Percentiles rank a stretch among this genome's conserved stretches.
Conservation (phyloP, 2,329 filamentous ascomycete genomes). For the Arthroderma sp. region DNA sequence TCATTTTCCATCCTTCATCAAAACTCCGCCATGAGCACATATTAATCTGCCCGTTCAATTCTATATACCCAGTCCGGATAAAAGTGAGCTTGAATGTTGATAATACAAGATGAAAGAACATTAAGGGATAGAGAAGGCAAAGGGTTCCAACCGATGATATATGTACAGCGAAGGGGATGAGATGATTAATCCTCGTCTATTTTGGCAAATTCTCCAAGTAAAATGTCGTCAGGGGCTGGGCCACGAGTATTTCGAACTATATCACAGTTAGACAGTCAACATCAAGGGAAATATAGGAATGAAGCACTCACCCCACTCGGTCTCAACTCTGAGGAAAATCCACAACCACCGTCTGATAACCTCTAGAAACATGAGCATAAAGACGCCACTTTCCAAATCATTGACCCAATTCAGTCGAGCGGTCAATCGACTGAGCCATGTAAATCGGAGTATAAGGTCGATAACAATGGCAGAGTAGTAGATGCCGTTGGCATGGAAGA, state of each 20-base stretch:
- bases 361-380: constrained; percentile 75
- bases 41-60: too few relatives aligned
- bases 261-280: constrained; percentile 5
- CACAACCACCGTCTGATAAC: constrained; percentile 85
- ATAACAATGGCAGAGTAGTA: constrained; percentile 74
- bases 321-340: constrained; percentile 93
- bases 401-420: constrained; percentile 71
- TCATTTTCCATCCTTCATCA: too few relatives aligned
- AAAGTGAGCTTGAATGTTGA: not conserved
- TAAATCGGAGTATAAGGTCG: constrained; percentile 73
- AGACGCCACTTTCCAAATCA: constrained; percentile 80
- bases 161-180: not conserved
- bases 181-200: constrained; percentile 46
- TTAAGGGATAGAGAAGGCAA: not conserved
- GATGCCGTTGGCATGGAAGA: constrained; percentile 57
- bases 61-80: not conserved
- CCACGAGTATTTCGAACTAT: constrained; percentile 43
- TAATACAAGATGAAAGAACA: not conserved
- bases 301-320: constrained; percentile 63
- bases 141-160: not conserved
- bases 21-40: too few relatives aligned
- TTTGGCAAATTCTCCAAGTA: constrained; percentile 62
- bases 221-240: constrained; percentile 54
- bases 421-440: constrained; percentile 81
- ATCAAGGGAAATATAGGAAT: not conserved